phyloP scores from a whole-genome alignment of 768 basidiomycete genomes.

The Favolaschia claudopus region DNA sequence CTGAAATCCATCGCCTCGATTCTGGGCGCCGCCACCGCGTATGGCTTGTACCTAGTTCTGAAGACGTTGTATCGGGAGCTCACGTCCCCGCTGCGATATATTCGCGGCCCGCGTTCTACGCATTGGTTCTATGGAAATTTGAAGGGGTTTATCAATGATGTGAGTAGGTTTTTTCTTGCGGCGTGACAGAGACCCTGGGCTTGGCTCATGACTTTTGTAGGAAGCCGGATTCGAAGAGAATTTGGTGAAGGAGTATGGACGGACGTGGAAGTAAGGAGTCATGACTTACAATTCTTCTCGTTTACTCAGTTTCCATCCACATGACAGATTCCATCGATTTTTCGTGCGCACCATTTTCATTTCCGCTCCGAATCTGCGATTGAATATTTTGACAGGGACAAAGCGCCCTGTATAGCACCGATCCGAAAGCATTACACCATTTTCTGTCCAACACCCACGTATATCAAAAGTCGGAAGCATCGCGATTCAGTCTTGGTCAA shows the following conservation, averaged over 20 bases:
- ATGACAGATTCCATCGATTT: neutral
- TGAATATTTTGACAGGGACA: neutral
- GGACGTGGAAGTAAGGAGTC: too few species aligned
- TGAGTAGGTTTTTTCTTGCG: neutral
- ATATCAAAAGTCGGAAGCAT: constrained; percentile 6
- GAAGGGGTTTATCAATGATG: constrained; percentile 3
- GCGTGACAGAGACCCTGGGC: too few species aligned
- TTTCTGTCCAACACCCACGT: constrained; percentile 7
- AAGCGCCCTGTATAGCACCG: neutral
- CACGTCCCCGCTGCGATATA: neutral
- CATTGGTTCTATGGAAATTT: constrained; percentile 18
- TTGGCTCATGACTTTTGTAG: neutral
- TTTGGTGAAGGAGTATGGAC: neutral
- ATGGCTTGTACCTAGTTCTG: neutral
- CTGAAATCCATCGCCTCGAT: neutral
- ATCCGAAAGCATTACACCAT: constrained; percentile 18
- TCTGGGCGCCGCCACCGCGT: neutral
- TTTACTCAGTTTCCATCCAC: too few species aligned
- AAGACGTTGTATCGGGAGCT: neutral
- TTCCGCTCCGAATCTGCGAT: too few species aligned
- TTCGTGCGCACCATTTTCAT: neutral
- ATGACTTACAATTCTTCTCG: too few species aligned
- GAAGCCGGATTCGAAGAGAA: neutral
- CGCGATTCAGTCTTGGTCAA: constrained; percentile 1
- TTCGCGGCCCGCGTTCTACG: constrained; percentile 9